phyloP scores from a whole-genome alignment of 1,284 basidiomycete genomes.

The Ceratorhiza oryzae-sativae region DNA sequence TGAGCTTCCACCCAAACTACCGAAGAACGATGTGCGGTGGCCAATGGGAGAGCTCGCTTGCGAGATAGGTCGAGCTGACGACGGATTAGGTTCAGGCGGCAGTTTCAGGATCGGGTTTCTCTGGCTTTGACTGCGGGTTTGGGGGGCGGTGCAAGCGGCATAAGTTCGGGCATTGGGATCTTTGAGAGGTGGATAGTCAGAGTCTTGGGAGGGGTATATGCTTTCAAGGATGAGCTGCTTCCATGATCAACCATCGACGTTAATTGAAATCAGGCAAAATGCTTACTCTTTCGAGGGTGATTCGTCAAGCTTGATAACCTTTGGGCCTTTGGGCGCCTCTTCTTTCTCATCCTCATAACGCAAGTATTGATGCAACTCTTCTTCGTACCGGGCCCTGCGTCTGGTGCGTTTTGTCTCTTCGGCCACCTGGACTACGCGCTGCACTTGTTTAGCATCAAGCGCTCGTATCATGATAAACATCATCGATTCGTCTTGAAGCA shows the following conservation, averaged over 20 bases:
- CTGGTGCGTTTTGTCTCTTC: constrained; percentile 78
- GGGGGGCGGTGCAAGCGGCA: constrained; percentile 52
- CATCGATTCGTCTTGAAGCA: constrained; percentile 78
- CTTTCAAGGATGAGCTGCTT: constrained; percentile 33
- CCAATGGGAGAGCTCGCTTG: constrained; percentile 2
- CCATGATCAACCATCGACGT: neutral
- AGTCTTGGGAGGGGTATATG: constrained; percentile 68
- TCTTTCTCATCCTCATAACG: constrained; percentile 62
- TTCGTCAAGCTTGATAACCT: constrained; percentile 71
- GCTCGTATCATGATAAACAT: constrained; percentile 77
- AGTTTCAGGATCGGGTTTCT: neutral
- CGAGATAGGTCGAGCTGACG: neutral
- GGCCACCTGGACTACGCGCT: constrained; percentile 79
- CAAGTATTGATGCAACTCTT: constrained; percentile 80
- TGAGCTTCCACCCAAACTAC: neutral
- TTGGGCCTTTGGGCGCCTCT: constrained; percentile 59
- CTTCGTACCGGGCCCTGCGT: constrained; percentile 64
- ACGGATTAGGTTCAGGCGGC: neutral
- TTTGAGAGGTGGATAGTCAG: constrained; percentile 78
- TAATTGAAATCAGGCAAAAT: neutral
- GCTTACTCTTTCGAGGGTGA: constrained; percentile 54
- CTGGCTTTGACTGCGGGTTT: constrained; percentile 23
- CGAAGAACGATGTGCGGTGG: constrained; percentile 3
- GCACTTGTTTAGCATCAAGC: constrained; percentile 67
- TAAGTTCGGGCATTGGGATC: constrained; percentile 81